Conservation (phyloP, 2,329 filamentous ascomycete species). For the Magnaporthales sp. region DNA sequence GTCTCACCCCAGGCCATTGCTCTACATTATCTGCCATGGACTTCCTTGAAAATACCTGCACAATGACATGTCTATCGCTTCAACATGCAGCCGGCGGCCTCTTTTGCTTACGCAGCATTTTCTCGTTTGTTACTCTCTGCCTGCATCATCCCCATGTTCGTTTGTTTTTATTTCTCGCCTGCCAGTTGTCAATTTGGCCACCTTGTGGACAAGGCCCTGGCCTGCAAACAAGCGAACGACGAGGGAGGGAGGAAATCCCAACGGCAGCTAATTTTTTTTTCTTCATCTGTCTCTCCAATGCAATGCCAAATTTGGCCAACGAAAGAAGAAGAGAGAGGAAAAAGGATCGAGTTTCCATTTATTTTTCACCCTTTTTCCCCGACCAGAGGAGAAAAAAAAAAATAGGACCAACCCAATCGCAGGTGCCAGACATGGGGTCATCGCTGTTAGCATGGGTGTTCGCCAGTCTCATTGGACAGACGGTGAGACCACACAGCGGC, state of each 20-base stretch:
- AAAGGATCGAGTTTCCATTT: neutral
- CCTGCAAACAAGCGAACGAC: neutral
- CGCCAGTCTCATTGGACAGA: neutral
- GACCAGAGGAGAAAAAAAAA: neutral
- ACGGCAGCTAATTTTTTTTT: neutral
- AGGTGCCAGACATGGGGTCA: neutral
- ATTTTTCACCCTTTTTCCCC: neutral
- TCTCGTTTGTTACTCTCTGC: neutral
- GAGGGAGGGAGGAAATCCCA: neutral
- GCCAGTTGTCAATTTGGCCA: slow-evolving; percentile 1
- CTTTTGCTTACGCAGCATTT: neutral
- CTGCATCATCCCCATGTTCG: neutral
- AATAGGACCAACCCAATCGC: neutral
- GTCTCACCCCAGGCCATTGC: neutral
- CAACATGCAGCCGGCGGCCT: neutral
- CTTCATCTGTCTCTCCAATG: neutral
- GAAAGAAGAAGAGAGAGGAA: neutral
- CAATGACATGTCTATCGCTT: neutral
- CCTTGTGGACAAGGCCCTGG: neutral
- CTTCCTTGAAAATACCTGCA: neutral
- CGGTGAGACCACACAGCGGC: neutral
- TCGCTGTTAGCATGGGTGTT: neutral
- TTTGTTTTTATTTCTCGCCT: neutral
- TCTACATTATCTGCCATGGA: neutral
- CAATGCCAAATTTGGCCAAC: neutral